Evolutionary conservation across 75 land plant species (phyloP), one percentile per base, ranked within the genome.

Genomic region (Pseudotsuga menziesii): DNA sequence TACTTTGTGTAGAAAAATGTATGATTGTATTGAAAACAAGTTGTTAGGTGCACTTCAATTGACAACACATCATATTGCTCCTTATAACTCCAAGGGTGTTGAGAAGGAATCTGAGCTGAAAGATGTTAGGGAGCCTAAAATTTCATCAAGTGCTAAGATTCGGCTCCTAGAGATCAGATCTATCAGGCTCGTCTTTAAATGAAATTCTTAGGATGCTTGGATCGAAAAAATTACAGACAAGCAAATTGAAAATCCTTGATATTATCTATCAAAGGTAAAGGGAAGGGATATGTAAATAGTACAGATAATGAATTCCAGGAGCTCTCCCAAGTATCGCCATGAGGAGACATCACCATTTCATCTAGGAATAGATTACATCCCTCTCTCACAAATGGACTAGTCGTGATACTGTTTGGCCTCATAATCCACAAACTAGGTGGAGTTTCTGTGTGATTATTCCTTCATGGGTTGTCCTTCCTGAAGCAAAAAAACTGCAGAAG

Each of bases 261-360:
- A 35, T 29, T 64, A 29, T 29, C 32, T 32, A 64, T 2, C 14
- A 25, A 35, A 41, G 41, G 32, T 26, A 32, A 14, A 64, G 69
- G 69, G 32, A 32, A 17, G 39, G 52, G 54, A 4, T 41, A 14
- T 69, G 52, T 22, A 69, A 69, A 69, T 69, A n/a, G 9, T 11
- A 48, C 54, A 5, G n/a, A n/a, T n/a, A 78, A 90, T 83, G 89
- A 78, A 73, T 77, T 72, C 82, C 48, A 77, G 64, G 78, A 88
- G 88, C 76, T 91, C 94, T 26, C 94, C 94, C 23, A 90, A 83
- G 80, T 89, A 93, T 75, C 89, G 98, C 58, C 97, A 96, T 62
- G 99, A 96, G 66, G 99, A 97, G 19, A 75, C 93, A 39, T 96
- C 99, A 78, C 99, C 99, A 9, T 83, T 96, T 44, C 99, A 97